These are phyloP conservation scores for Osmanthus fragrans DNA, from an alignment of 257 asterid genomes.

Conservation along the genomic window DNA sequence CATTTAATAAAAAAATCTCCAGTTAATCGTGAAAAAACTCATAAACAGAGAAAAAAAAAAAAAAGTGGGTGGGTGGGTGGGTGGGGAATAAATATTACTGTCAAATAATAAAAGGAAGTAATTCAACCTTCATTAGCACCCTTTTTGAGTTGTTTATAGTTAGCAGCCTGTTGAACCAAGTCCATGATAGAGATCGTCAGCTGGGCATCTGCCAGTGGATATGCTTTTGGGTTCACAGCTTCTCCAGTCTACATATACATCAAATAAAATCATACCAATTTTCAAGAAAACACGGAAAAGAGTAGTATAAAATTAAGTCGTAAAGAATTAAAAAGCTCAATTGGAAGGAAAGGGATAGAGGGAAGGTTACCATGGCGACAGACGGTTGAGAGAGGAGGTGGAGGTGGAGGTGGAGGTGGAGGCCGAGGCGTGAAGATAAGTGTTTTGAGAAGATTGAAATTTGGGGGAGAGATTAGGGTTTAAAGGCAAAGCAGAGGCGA, in stretches of 20 bases:
- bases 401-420: too few species aligned
- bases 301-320: not conserved
- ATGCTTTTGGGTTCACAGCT: conserved; percentile 86
- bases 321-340: not conserved
- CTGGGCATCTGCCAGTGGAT: conserved; percentile 86
- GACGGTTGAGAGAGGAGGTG: not conserved
- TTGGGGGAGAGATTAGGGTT: not conserved
- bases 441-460: not conserved
- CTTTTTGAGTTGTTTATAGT: conserved; percentile 90
- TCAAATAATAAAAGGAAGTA: not conserved
- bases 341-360: not conserved
- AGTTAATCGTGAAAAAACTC: not conserved
- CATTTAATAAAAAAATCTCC: not conserved
- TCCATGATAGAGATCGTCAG: conserved; percentile 76
- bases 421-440: too few species aligned
- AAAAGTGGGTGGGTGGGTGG: not conserved
- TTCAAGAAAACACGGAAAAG: not conserved
- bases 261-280: not conserved
- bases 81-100: too few species aligned
- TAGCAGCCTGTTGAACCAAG: conserved; percentile 87
- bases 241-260: conserved; percentile 52
- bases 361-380: not conserved
- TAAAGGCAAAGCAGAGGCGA: not conserved
- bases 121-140: conserved; percentile 90
- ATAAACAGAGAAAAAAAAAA: not conserved